Evolutionary conservation across 345 rosid genomes (phyloP), one percentile per base, ranked within the genome.

Genomic region (Nasturtium officinale): DNA sequence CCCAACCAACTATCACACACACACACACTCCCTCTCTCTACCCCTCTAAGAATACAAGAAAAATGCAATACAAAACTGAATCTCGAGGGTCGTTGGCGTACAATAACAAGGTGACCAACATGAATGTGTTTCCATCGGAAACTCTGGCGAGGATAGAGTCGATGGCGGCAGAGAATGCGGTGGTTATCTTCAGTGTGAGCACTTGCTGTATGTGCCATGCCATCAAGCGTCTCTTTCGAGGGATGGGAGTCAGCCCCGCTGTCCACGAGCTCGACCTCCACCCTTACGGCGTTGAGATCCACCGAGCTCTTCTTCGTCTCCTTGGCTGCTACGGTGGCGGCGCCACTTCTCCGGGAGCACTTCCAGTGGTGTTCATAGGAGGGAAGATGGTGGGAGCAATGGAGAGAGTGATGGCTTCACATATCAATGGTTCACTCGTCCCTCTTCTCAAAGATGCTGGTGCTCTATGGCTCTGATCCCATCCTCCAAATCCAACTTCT

Each of bases 151-250:
- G 25, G 12, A 76, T 76, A 69, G 79, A 76, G 50, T 69, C 79
- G 0, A 69, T 91, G 55, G 99, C 87, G 0, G 64, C 86, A 1
- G 82, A 85, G 59, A 91, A 84, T 42, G 90, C 97, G 2, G 93
- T 90, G 78, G 97, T 94, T 43, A 73, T 94, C 54, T 91, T 94
- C 85, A 88, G 96, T 74, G 55, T 82, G 75, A 89, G 91, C 61
- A 87, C 90, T 0, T 94, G 99, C 71, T 89, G 99, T 85, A 89
- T 94, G 99, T 89, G 99, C 82, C 93, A 96, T 5, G 96, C 89
- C 61, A 87, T 92, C 28, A 89, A 91, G 80, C 92, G 96, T 56
- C 96, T 94, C 74, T 91, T 94, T 67, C 85, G 89, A 43, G 83
- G 96, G 40, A 87, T 91, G 16, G 97, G 96, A 0, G 99, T 91